Evolutionary conservation across 495 filamentous ascomycete species (phyloP), one percentile per base, ranked within the genome.

Genomic region (Podospora pseudocomata): DNA sequence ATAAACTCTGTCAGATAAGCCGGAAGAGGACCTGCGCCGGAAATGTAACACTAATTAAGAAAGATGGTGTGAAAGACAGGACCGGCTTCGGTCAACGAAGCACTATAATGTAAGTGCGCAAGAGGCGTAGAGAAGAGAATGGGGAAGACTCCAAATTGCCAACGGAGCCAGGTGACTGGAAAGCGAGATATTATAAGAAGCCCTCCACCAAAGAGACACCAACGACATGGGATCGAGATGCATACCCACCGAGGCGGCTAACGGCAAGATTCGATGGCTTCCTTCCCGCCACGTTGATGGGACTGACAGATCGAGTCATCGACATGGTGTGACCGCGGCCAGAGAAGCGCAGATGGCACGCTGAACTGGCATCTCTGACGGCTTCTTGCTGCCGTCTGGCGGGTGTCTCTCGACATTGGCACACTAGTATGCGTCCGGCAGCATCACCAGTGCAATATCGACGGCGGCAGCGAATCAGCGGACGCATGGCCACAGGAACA

Each of bases 61-160:
- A 67, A 61, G 53, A 30, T 68, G 27, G 65, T 67, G 68, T 70
- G 66, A 82, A 80, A 73, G 80, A 83, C 73, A 60, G 75, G 79
- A 75, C 78, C 72, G 64, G 77, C 81, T 76, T 82, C 81, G 82
- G 67, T 84, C 81, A 80, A 85, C 82, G 80, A 84, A 85, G 80
- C 77, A 74, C 71, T 78, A 71, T 73, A 74, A 5, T 7, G 61
- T 72, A 74, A 68, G 68, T 78, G 72, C 69, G 71, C 68, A 78
- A 69, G 68, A 73, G 65, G 73, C 70, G 67, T 75, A 73, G 72
- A 75, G 74, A 78, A 74, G 69, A 71, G 73, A 73, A 74, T 53
- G 68, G 60, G 73, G 73, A 75, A 72, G 64, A 63, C 67, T 71
- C 44, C 59, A 66, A 65, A 66, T 67, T 49, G 65, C 27, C 34